These are phyloP conservation scores for Trypanosoma rangeli DNA, from an alignment of 208 protist genomes.

Conservation along the genomic window DNA sequence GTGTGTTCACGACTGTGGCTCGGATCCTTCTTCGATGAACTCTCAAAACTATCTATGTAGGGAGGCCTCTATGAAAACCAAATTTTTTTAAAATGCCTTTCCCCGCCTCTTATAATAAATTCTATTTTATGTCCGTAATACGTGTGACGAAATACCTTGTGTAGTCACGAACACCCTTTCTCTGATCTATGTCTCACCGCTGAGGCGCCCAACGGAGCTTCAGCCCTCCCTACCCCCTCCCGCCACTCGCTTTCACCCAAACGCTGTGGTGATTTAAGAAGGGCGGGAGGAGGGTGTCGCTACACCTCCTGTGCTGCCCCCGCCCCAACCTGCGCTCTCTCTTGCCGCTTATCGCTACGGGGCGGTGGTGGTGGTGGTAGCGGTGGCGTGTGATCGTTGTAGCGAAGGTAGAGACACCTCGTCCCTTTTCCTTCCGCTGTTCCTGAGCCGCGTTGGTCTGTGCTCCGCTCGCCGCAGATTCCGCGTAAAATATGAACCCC, in stretches of 20 bases:
- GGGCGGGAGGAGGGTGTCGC: conserved; percentile 12
- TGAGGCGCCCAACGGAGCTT: not conserved
- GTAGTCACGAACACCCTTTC: not conserved
- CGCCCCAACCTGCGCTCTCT: not conserved
- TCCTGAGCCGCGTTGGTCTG: not conserved
- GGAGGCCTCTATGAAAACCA: not conserved
- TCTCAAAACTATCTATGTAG: not conserved
- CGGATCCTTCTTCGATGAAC: not conserved
- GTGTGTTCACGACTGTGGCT: not conserved
- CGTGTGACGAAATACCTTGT: not conserved
- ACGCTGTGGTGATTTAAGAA: conserved; percentile 9
- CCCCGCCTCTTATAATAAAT: not conserved
- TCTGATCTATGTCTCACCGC: not conserved
- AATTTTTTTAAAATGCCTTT: not conserved
- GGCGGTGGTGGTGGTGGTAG: not conserved
- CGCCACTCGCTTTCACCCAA: conserved; percentile 11
- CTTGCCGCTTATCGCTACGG: not conserved
- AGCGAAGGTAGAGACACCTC: not conserved
- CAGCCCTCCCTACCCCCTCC: not conserved
- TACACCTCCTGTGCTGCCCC: not conserved
- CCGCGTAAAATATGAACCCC: not conserved
- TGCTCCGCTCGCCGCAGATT: no score
- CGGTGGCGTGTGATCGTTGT: not conserved
- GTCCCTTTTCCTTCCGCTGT: not conserved
- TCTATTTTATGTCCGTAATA: not conserved